Evolutionary conservation across 306 rosid genomes (phyloP), one percentile per base, ranked within the genome.

Genomic region (Prunus mume): DNA sequence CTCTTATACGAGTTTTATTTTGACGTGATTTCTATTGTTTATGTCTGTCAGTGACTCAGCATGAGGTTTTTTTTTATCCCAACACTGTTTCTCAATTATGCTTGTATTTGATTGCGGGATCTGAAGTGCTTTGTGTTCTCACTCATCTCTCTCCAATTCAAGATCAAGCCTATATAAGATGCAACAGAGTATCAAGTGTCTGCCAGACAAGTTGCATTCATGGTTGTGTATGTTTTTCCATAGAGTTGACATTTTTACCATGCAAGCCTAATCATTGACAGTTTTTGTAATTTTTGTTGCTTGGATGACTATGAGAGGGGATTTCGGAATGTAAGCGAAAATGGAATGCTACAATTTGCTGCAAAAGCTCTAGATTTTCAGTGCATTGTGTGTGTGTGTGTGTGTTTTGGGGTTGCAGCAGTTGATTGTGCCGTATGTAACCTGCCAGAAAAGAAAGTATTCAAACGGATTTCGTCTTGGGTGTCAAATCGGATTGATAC

Each of bases 101-200:
- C 82, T 73, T 58, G 6, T 57, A 11, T 81, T 72, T 78, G 73
- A 71, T 50, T 85, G 88, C 90, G 91, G 97, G 96, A 93, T 78
- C 89, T 91, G 85, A 93, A 93, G 87, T 93, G 98, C 89, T 93
- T 93, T 72, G 98, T 93, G 46, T 93, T 93, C 83, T 93, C 97
- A 79, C 93, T 93, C 20, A 90, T 93, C 82, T 93, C 98, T 12
- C 97, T 93, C 52, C 98, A 93, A 87, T 93, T 90, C 89, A 93
- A 93, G 96, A 93, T 93, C 89, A 93, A 91, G 87, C 98, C 97
- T 49, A 93, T 93, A 68, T 93, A 84, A 82, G 81, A 55, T 41
- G 70, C 76, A 51, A 38, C 69, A 1, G 43, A 38, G 43, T 38
- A 38, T 38, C 43, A 1, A 4, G 18, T 81, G 63, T 65, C 41